Evolutionary conservation across 345 rosid genomes (phyloP).

Genomic region (Salix exigua): DNA sequence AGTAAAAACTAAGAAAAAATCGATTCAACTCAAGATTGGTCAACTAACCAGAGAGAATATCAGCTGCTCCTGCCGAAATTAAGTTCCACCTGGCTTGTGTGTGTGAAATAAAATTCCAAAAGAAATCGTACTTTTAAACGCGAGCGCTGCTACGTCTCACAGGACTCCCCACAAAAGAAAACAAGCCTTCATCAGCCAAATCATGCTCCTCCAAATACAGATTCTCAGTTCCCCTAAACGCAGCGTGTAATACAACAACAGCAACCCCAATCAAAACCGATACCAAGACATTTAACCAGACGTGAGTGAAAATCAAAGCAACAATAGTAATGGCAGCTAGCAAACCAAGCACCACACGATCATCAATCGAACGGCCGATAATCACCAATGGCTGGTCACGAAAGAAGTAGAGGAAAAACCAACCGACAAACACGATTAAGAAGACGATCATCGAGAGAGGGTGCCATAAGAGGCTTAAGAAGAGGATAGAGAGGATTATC

Average conservation of each 20-base stretch:
- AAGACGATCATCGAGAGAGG: conserved; percentile 63
- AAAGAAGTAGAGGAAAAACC: conserved; percentile 64
- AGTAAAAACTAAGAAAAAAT: not conserved
- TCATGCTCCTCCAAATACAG: conserved; percentile 44
- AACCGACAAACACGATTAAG: conserved; percentile 46
- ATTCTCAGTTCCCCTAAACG: conserved; percentile 52
- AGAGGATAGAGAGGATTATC: conserved; percentile 44
- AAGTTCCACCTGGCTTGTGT: not conserved
- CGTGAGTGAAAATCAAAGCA: conserved; percentile 47
- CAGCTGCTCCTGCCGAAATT: not conserved
- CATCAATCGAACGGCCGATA: conserved; percentile 41
- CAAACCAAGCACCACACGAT: conserved; percentile 45
- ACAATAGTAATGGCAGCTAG: conserved; percentile 44
- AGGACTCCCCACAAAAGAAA: conserved; percentile 52
- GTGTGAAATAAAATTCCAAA: not conserved
- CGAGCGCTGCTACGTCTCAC: conserved; percentile 33
- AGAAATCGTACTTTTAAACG: conserved; percentile 20
- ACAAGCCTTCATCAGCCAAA: conserved; percentile 30
- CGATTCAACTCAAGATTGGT: not conserved
- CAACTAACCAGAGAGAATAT: conserved; percentile 10
- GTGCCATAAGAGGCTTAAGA: conserved; percentile 70
- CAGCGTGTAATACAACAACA: conserved; percentile 41
- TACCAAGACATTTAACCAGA: conserved; percentile 57
- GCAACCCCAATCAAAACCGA: conserved; percentile 47
- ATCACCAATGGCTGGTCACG: conserved; percentile 46